These are phyloP conservation scores for Cryptosporidium viatorum DNA, from an alignment of 169 alveolate species.

Conservation along the genomic window DNA sequence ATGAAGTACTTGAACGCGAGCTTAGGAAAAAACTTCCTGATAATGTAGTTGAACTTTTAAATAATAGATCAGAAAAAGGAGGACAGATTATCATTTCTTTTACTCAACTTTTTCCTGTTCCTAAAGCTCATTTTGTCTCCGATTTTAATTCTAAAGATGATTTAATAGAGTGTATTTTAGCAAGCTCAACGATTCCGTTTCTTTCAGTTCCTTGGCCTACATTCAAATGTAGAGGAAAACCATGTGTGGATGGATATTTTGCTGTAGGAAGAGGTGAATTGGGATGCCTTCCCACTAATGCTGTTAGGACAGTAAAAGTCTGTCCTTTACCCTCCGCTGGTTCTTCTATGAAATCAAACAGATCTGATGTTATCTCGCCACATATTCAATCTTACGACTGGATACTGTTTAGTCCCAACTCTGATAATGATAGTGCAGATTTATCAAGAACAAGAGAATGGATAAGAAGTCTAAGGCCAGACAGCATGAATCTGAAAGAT, in stretches of 20 bases:
- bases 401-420: conserved; percentile 38
- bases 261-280: conserved; percentile 75
- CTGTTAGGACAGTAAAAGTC: conserved; percentile 71
- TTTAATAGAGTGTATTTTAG: conserved; percentile 59
- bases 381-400: conserved; percentile 64
- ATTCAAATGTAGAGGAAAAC: conserved; percentile 62
- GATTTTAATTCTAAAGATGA: conserved; percentile 68
- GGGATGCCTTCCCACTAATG: conserved; percentile 68
- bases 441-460: conserved; percentile 23
- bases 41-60: conserved; percentile 58
- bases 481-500: neutral
- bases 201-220: conserved; percentile 74
- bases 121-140: conserved; percentile 67
- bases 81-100: conserved; percentile 59
- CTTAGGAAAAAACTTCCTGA: conserved; percentile 65
- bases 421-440: neutral
- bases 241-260: conserved; percentile 70
- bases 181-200: conserved; percentile 72
- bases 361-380: conserved; percentile 64
- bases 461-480: conserved; percentile 19
- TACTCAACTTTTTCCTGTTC: conserved; percentile 73
- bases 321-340: conserved; percentile 75
- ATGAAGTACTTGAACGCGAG: conserved; percentile 53
- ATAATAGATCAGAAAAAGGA: conserved; percentile 59
- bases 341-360: conserved; percentile 57